A percentile compares a stretch with the other conserved stretches of the same genome.
Evolutionary conservation across 2,329 filamentous ascomycete species (phyloP).

Genomic region (Diaporthe australafricana): DNA sequence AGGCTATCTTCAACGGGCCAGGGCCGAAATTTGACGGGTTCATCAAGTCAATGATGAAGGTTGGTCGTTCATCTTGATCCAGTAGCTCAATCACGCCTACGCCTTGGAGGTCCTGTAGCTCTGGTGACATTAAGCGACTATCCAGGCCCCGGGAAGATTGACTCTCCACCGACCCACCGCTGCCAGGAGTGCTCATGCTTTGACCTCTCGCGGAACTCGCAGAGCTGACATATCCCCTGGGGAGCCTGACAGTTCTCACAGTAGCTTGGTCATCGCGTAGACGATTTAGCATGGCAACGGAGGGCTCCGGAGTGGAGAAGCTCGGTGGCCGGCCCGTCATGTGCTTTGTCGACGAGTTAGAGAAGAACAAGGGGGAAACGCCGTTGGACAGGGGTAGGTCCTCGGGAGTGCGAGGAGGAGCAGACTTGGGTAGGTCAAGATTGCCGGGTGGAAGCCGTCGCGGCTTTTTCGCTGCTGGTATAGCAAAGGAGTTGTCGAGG

Average conservation of each 20-base stretch:
- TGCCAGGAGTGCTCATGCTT: constrained; percentile 64
- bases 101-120: constrained; percentile 68
- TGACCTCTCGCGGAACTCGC: constrained; percentile 54
- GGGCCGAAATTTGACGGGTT: constrained; percentile 66
- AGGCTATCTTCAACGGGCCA: constrained; percentile 70
- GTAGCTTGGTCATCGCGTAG: constrained; percentile 57
- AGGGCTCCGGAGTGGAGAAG: constrained; percentile 54
- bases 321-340: constrained; percentile 52
- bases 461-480: constrained; percentile 55
- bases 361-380: constrained; percentile 66
- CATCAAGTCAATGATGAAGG: constrained; percentile 78
- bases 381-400: constrained; percentile 30
- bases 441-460: constrained; percentile 58
- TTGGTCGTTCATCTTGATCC: constrained; percentile 81
- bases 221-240: constrained; percentile 63
- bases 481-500: constrained; percentile 22
- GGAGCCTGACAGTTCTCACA: constrained; percentile 67
- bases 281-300: constrained; percentile 60
- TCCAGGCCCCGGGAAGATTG: constrained; percentile 65
- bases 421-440: constrained; percentile 53
- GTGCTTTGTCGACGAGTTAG: constrained; percentile 52
- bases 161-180: constrained; percentile 65
- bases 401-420: constrained; percentile 40
- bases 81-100: constrained; percentile 79
- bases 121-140: constrained; percentile 57